phyloP scores from a whole-genome alignment of 371 early-diverging fungal genomes.

The Mucor indicus region DNA sequence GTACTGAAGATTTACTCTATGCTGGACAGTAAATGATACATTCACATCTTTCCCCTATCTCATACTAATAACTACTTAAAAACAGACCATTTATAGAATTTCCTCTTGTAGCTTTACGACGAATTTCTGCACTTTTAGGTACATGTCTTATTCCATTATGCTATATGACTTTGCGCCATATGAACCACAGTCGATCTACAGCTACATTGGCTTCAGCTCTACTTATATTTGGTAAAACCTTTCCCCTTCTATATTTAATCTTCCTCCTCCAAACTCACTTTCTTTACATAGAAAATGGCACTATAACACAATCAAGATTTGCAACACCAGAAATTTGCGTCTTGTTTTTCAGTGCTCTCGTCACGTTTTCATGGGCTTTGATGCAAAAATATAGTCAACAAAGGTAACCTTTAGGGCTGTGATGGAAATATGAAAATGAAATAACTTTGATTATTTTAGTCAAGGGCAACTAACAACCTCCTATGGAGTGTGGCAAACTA shows the following conservation, averaged over 20 bases:
- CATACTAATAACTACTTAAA: neutral
- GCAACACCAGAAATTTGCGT: constrained; percentile 22
- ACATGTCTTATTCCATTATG: constrained; percentile 23
- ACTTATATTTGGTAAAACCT: constrained; percentile 29
- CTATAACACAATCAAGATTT: constrained; percentile 33
- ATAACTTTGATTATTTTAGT: constrained; percentile 1
- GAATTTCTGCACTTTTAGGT: constrained; percentile 25
- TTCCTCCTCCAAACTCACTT: too few relatives aligned
- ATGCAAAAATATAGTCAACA: constrained; percentile 9
- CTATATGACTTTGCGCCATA: constrained; percentile 25
- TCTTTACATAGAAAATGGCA: constrained; percentile 22
- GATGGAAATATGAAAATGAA: neutral
- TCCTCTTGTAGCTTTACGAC: constrained; percentile 25
- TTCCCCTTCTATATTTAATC: too few relatives aligned
- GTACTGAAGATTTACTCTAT: constrained; percentile 77
- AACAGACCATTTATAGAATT: constrained; percentile 19
- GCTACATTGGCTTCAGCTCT: constrained; percentile 31
- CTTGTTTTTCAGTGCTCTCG: constrained; percentile 15
- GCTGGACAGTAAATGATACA: constrained; percentile 67
- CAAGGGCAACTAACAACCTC: constrained; percentile 49
- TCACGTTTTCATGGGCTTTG: constrained; percentile 15
- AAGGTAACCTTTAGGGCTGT: constrained; percentile 14
- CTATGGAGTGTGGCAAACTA: constrained; percentile 53
- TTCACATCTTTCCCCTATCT: neutral
- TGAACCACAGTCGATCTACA: constrained; percentile 26